Conservation (phyloP, 2,329 filamentous ascomycete species). For the Diplodia mutila region DNA sequence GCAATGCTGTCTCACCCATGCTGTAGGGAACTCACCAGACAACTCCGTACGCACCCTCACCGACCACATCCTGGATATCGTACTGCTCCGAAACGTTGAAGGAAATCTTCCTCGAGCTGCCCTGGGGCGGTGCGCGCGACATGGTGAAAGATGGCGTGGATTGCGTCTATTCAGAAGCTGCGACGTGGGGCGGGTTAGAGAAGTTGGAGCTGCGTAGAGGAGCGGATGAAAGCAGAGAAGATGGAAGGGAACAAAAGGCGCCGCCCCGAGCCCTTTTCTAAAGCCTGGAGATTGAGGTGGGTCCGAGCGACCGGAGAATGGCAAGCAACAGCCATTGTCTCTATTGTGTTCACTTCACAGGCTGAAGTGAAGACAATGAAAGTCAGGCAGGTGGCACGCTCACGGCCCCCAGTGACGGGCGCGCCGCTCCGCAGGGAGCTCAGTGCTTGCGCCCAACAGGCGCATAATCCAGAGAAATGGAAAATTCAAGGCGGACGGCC, state of each 20-base stretch:
- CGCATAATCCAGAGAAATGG: slow-evolving; percentile 24
- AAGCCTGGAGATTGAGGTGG: slow-evolving; percentile 18
- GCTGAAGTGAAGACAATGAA: slow-evolving; percentile 24
- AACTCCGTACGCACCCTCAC: slow-evolving; percentile 96
- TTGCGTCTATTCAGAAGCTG: slow-evolving; percentile 17
- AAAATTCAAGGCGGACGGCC: slow-evolving; percentile 22
- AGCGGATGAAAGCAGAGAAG: not conserved
- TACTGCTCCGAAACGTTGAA: slow-evolving; percentile 99
- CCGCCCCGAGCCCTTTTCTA: not conserved
- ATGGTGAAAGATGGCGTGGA: slow-evolving; percentile 33
- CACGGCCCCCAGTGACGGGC: not conserved
- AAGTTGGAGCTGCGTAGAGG: not conserved
- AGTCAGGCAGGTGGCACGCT: slow-evolving; percentile 1
- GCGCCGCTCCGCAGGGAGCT: slow-evolving; percentile 15
- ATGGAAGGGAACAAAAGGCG: slow-evolving; percentile 12
- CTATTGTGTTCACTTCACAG: slow-evolving; percentile 23
- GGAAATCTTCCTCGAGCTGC: slow-evolving; percentile 84
- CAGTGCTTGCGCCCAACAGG: slow-evolving; percentile 20
- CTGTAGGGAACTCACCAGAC: slow-evolving; percentile 74
- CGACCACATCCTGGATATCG: slow-evolving; percentile 98
- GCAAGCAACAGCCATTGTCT: slow-evolving; percentile 25
- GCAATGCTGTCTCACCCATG: not conserved
- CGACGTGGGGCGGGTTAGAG: slow-evolving; percentile 10
- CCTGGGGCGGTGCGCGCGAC: slow-evolving; percentile 42
- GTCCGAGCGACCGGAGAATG: slow-evolving; percentile 16